Percentiles rank a stretch among this genome's conserved stretches.
phyloP scores from a whole-genome alignment of 2,329 filamentous ascomycete genomes.

The Capronia epimyces region DNA sequence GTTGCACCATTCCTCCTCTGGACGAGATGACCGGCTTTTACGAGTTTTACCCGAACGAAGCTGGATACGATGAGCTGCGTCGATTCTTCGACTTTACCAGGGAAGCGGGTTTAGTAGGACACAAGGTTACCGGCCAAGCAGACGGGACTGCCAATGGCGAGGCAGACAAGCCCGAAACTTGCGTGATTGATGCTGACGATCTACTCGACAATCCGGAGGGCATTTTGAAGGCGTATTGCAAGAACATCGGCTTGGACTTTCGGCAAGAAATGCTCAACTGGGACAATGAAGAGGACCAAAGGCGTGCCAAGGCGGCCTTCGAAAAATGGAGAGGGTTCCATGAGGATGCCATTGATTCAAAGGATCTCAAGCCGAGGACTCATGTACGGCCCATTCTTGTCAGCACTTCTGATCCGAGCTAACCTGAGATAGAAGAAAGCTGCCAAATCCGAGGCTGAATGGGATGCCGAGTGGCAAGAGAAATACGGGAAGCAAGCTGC shows the following conservation, averaged over 20 bases:
- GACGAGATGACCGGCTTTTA: slow-evolving; percentile 76
- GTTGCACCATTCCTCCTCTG: slow-evolving; percentile 86
- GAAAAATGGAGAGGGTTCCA: slow-evolving; percentile 98
- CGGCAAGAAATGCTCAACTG: slow-evolving; percentile 74
- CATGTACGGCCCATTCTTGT: slow-evolving; percentile 36
- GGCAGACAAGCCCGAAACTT: slow-evolving; percentile 55
- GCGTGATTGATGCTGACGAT: slow-evolving; percentile 89
- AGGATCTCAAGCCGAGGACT: slow-evolving; percentile 59
- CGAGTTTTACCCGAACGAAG: slow-evolving; percentile 79
- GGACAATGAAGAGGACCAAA: slow-evolving; percentile 68
- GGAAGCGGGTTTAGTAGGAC: slow-evolving; percentile 63
- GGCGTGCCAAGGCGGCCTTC: slow-evolving; percentile 66
- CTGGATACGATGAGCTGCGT: slow-evolving; percentile 84
- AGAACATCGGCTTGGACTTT: slow-evolving; percentile 72
- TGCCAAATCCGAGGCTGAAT: slow-evolving; percentile 48
- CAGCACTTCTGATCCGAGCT: slow-evolving; percentile 7
- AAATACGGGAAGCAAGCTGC: slow-evolving; percentile 58
- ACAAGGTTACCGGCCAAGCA: slow-evolving; percentile 49
- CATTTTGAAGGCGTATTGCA: slow-evolving; percentile 74
- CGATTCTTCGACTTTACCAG: slow-evolving; percentile 80
- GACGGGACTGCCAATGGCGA: slow-evolving; percentile 30
- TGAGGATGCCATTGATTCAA: slow-evolving; percentile 84
- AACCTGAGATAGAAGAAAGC: slow-evolving; percentile 30
- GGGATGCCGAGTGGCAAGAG: slow-evolving; percentile 55
- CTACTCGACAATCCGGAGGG: slow-evolving; percentile 76